A percentile compares a stretch with the other conserved stretches of the same genome.
phyloP scores from a whole-genome alignment of 805 yeast species.

The Grigorovia jiainica region DNA sequence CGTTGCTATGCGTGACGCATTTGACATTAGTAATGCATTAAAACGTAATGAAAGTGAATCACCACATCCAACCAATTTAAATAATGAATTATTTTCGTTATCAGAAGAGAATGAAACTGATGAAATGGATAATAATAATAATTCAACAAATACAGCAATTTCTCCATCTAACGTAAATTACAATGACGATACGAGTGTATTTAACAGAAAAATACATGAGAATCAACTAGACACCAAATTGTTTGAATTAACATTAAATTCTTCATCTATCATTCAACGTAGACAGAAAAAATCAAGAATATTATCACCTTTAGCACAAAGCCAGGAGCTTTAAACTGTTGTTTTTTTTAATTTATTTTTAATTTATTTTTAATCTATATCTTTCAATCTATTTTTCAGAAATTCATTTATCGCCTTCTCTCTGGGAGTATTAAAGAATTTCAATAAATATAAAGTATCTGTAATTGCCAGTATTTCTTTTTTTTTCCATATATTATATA shows the following conservation, averaged over 20 bases:
- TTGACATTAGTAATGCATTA: slow-evolving; percentile 78
- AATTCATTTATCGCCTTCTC: too few relatives aligned
- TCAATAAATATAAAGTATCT: too few relatives aligned
- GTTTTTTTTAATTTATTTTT: too few relatives aligned
- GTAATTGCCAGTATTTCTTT: too few relatives aligned
- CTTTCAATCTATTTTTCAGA: too few relatives aligned
- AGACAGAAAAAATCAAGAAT: slow-evolving; percentile 20
- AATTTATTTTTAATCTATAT: too few relatives aligned
- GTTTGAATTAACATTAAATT: slow-evolving; percentile 30
- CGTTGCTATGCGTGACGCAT: slow-evolving; percentile 74
- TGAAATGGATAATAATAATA: slow-evolving; percentile 16
- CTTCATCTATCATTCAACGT: slow-evolving; percentile 35
- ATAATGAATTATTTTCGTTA: slow-evolving; percentile 2
- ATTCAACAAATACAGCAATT: slow-evolving; percentile 3
- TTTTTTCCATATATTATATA: too few relatives aligned
- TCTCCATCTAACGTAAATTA: background rate
- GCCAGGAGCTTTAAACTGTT: background rate
- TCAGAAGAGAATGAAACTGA: slow-evolving; percentile 7
- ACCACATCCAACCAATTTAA: background rate
- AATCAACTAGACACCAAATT: slow-evolving; percentile 15
- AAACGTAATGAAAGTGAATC: slow-evolving; percentile 67
- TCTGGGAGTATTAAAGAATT: too few relatives aligned
- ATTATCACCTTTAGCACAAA: slow-evolving; percentile 1
- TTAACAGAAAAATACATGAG: slow-evolving; percentile 5
- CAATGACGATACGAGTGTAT: slow-evolving; percentile 6